phyloP scores from a whole-genome alignment of 345 rosid genomes.

The Corchorus capsularis region DNA sequence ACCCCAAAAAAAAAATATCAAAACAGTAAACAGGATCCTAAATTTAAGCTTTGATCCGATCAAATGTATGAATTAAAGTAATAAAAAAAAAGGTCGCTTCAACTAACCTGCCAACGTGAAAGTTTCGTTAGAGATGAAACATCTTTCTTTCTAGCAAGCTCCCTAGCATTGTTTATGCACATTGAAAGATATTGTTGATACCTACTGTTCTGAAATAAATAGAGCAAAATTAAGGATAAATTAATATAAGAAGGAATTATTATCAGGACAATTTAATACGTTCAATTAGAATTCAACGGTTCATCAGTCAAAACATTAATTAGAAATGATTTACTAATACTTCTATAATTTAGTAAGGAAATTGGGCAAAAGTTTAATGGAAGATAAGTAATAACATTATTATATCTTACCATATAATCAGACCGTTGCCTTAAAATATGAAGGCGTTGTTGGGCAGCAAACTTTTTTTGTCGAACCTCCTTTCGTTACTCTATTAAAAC shows the following conservation, averaged over 20 bases:
- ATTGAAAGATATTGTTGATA: neutral
- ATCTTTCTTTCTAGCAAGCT: slow-evolving; percentile 11
- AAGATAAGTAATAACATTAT: neutral
- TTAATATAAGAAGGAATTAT: no score
- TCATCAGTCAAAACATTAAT: no score
- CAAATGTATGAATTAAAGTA: neutral
- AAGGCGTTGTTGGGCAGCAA: neutral
- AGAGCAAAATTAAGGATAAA: neutral
- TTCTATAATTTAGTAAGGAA: neutral
- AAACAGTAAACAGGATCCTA: neutral
- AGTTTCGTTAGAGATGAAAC: neutral
- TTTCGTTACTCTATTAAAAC: neutral
- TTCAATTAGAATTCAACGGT: no score
- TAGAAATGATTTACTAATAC: neutral
- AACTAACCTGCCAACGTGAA: neutral
- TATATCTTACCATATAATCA: neutral
- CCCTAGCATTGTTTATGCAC: neutral
- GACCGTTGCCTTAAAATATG: neutral
- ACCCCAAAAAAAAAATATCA: neutral
- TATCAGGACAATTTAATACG: no score
- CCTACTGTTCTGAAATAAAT: neutral
- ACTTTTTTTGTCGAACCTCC: neutral
- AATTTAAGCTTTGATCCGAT: neutral
- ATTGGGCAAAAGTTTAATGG: neutral
- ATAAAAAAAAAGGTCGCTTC: neutral